Base-by-base conservation (phyloP, 768 basidiomycete species). In the Leccinum variicolor region DNA sequence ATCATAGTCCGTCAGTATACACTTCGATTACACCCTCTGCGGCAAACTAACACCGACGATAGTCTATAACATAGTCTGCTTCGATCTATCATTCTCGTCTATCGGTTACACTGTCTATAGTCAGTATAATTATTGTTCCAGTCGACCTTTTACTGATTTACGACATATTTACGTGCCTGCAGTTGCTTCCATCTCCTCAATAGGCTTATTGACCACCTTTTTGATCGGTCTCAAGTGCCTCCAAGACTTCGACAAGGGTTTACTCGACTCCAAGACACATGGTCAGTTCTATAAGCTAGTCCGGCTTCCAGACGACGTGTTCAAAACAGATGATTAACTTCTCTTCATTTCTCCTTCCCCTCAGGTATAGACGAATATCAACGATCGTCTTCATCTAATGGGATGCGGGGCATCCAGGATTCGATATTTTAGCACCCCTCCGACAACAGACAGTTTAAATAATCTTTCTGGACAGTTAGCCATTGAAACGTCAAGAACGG, bases 11-110 rank as follows among this genome's bases (percentile, higher is more conserved):
- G 74, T 72, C 55, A 63, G 73, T 58, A 36, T 28, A 49, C 2
- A 9, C 21, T 45, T 39, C 0, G n/a, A n/a, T 29, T 29, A 29
- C 25, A 7, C 6, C 23, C 39, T 54, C 14, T 52, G 53, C 25
- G 29, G 47, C 56, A 45, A 58, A 39, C 21, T 41, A 1, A 11
- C 17, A 47, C 57, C 19, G 50, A 57, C 28, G 23, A 11, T 45
- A 92, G 88, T 93, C 50, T 94, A 87, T 71, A 93, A 94, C 68
- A 80, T 94, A 15, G 83, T 86, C 58, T 84, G 91, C 21, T 90
- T 93, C 75, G 93, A 89, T 67, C 74, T 83, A 25, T 88, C 90
- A 4, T 60, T 64, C 4, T 84, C 87, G 60, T 94, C 93, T 65
- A 64, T 69, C 23, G 83, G 86, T 84, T 51, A 89, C 91, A 90